Percentiles rank a stretch among this genome's conserved stretches.
Evolutionary conservation across 2,329 filamentous ascomycete genomes (phyloP).

Genomic region (Exophiala sp.): DNA sequence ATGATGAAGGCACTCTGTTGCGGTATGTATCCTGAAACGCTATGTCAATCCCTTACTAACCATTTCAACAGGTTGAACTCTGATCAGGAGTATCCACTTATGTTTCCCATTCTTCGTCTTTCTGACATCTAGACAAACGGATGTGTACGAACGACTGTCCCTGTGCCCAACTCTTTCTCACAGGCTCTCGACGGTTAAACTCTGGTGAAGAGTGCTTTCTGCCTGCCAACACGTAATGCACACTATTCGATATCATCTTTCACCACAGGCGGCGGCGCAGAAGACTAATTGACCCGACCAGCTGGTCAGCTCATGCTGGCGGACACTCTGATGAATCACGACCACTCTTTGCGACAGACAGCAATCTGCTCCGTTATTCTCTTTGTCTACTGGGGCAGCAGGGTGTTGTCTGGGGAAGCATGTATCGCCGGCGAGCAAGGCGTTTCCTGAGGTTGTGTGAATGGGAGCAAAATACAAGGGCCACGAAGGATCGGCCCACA

Average conservation of each 20-base stretch:
- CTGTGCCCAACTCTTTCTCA: not conserved
- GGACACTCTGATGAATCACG: constrained; percentile 19
- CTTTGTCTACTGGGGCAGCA: constrained; percentile 18
- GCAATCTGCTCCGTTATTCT: constrained; percentile 10
- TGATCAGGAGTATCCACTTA: not conserved
- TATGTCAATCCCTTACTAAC: too few species aligned
- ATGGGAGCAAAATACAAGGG: constrained; percentile 3
- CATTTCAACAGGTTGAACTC: constrained; percentile 8
- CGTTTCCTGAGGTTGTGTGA: constrained; percentile 4
- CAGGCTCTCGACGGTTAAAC: not conserved
- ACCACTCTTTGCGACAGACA: constrained; percentile 12
- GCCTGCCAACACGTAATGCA: not conserved
- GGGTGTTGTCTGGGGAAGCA: constrained; percentile 19
- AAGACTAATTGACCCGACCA: not conserved
- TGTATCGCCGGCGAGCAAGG: constrained; percentile 18
- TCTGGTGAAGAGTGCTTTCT: not conserved
- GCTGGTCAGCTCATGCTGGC: constrained; percentile 1
- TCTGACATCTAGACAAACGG: not conserved
- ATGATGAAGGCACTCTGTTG: constrained; percentile 90
- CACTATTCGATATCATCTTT: not conserved
- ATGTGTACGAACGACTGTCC: not conserved
- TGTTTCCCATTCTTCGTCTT: not conserved
- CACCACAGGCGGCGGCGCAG: not conserved
- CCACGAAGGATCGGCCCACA: not conserved
- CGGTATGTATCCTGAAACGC: constrained; percentile 51